Evolutionary conservation across 1,139 yeast species (phyloP).

Genomic region (Candida tetrigidarum): DNA sequence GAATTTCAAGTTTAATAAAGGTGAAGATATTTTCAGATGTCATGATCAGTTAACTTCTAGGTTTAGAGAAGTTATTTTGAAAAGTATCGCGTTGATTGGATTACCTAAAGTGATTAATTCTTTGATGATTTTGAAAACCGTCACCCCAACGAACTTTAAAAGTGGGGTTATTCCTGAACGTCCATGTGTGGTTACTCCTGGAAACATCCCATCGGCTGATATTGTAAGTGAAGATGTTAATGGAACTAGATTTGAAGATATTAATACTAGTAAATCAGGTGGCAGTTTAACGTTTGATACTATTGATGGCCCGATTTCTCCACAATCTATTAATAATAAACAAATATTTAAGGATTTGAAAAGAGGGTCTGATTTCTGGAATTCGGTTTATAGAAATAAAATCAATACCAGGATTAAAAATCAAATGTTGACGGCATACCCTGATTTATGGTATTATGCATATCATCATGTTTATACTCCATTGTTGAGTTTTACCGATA

Average conservation of each 20-base stretch:
- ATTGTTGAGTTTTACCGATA: slow-evolving; percentile 65
- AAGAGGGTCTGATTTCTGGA: slow-evolving; percentile 72
- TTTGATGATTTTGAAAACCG: slow-evolving; percentile 63
- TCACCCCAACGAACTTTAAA: slow-evolving; percentile 58
- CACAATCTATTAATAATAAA: slow-evolving; percentile 32
- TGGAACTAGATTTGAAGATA: slow-evolving; percentile 39
- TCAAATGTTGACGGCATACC: slow-evolving; percentile 76
- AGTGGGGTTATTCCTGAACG: slow-evolving; percentile 36
- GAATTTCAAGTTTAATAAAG: slow-evolving; percentile 33
- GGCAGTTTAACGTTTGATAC: slow-evolving; percentile 40
- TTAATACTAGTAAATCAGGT: neutral
- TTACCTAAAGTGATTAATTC: slow-evolving; percentile 86
- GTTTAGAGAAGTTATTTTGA: slow-evolving; percentile 76
- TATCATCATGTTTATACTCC: slow-evolving; percentile 82
- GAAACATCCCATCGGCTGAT: slow-evolving; percentile 40
- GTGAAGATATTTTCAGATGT: slow-evolving; percentile 39
- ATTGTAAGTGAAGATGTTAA: slow-evolving; percentile 46
- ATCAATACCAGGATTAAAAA: slow-evolving; percentile 42
- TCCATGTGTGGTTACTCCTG: slow-evolving; percentile 35
- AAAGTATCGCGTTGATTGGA: slow-evolving; percentile 79
- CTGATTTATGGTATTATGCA: slow-evolving; percentile 80
- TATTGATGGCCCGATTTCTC: slow-evolving; percentile 46
- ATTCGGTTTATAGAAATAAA: slow-evolving; percentile 62
- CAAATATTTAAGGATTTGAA: slow-evolving; percentile 34
- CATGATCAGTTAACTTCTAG: slow-evolving; percentile 54